These are phyloP conservation scores for Mediolabrus comicus DNA, from an alignment of 108 stramenopile species.

Conservation along the genomic window DNA sequence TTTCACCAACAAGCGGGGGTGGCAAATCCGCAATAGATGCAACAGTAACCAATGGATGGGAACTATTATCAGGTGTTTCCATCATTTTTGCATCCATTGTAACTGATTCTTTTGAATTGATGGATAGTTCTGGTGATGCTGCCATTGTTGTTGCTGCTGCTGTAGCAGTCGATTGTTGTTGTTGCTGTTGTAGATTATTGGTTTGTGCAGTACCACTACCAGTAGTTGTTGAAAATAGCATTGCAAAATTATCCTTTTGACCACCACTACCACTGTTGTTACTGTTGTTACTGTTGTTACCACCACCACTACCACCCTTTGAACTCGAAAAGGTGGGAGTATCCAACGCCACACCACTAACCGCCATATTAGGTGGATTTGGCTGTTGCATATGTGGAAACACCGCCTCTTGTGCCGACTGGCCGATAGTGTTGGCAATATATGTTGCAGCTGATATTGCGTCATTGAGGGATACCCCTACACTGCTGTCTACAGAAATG, in stretches of 20 bases:
- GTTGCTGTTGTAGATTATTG: neutral
- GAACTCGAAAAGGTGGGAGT: neutral
- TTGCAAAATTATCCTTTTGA: slow-evolving; percentile 23
- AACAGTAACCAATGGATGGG: neutral
- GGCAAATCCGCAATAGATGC: neutral
- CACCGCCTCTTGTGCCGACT: neutral
- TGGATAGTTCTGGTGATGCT: neutral
- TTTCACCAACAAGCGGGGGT: neutral
- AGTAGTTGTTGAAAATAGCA: neutral
- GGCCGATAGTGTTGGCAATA: neutral
- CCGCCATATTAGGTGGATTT: neutral
- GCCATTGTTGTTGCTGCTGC: neutral
- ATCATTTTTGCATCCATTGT: no score
- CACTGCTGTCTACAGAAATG: neutral
- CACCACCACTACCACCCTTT: neutral
- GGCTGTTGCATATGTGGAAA: neutral
- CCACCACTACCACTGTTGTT: neutral
- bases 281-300: neutral
- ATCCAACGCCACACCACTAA: neutral
- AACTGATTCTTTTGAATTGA: neutral
- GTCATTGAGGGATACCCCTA: neutral
- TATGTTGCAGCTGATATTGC: neutral
- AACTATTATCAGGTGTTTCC: slow-evolving; percentile 6
- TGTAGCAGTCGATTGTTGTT: neutral
- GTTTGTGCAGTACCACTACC: neutral